These are phyloP conservation scores for Boletales sp. DNA, from an alignment of 768 basidiomycete species.

Conservation along the genomic window DNA sequence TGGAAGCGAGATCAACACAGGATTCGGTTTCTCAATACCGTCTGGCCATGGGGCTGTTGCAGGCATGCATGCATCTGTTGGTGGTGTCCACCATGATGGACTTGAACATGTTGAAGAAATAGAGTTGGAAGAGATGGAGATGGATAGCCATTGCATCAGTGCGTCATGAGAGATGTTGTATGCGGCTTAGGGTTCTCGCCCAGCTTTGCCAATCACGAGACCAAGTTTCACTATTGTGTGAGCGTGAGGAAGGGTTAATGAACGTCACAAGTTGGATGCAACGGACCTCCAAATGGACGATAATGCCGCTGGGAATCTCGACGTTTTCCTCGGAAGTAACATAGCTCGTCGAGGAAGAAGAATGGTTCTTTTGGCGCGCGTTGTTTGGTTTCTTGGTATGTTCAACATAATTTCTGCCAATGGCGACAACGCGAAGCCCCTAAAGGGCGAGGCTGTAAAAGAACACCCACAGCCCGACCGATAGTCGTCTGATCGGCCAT, in stretches of 20 bases:
- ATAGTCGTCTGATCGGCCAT: slow-evolving; percentile 36
- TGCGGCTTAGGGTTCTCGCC: slow-evolving; percentile 46
- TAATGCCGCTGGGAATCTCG: slow-evolving; percentile 81
- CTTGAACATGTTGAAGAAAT: no score
- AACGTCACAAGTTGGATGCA: neutral
- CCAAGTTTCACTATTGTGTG: slow-evolving; percentile 79
- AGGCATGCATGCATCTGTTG: no score
- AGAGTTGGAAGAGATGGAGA: no score
- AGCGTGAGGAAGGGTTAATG: neutral
- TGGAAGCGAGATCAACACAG: no score
- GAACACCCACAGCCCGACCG: slow-evolving; percentile 11
- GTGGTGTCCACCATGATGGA: no score
- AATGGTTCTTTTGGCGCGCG: slow-evolving; percentile 87
- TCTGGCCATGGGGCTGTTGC: no score
- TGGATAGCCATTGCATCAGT: no score
- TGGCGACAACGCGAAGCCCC: no score
- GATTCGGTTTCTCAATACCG: slow-evolving; percentile 17
- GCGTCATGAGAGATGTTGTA: no score
- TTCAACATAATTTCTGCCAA: slow-evolving; percentile 90
- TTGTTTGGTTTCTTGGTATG: slow-evolving; percentile 93
- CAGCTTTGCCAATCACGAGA: slow-evolving; percentile 87
- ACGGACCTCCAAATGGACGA: slow-evolving; percentile 84
- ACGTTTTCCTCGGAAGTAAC: slow-evolving; percentile 70
- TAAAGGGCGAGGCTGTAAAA: no score
- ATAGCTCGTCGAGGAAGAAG: slow-evolving; percentile 91